Conservation (phyloP, 352 stramenopile genomes). For the Phytophthora quininea region DNA sequence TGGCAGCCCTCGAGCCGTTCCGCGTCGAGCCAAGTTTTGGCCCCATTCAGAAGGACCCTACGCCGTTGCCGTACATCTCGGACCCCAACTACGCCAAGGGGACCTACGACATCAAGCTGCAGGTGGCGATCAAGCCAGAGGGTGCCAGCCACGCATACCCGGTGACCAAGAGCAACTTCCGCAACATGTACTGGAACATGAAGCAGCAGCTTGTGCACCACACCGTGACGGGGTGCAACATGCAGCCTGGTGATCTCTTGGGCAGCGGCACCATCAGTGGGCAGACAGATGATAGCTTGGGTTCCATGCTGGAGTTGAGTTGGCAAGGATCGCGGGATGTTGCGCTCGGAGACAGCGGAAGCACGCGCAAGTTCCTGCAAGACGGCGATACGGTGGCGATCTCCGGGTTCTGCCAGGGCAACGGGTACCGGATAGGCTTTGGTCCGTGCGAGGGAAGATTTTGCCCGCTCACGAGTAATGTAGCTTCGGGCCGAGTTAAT, state of each 20-base stretch:
- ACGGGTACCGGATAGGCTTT: constrained; percentile 95
- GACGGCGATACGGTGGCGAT: constrained; percentile 95
- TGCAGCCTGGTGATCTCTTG: constrained; percentile 95
- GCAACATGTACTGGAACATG: constrained; percentile 98
- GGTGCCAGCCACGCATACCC: constrained; percentile 53
- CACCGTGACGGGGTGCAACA: constrained; percentile 96
- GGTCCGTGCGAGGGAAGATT: constrained; percentile 91
- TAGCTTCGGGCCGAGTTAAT: too few species aligned
- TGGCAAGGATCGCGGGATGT: constrained; percentile 93
- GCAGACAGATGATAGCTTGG: constrained; percentile 84
- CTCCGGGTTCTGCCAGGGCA: constrained; percentile 91
- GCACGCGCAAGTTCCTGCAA: constrained; percentile 94
- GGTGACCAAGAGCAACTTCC: constrained; percentile 95
- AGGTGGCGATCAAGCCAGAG: constrained; percentile 71
- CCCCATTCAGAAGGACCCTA: constrained; percentile 85
- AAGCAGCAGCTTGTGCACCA: constrained; percentile 98
- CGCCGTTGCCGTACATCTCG: constrained; percentile 93
- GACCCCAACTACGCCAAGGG: constrained; percentile 90
- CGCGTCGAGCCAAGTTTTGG: constrained; percentile 90
- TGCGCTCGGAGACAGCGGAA: constrained; percentile 66
- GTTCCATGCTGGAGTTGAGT: constrained; percentile 96
- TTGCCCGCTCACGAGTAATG: constrained; percentile 76
- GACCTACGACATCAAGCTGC: constrained; percentile 91
- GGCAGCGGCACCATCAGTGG: constrained; percentile 96
- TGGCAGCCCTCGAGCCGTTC: constrained; percentile 95